Percentiles rank a stretch among this genome's conserved stretches.
Conservation (phyloP, 768 basidiomycete genomes). For the Suillus luteus region DNA sequence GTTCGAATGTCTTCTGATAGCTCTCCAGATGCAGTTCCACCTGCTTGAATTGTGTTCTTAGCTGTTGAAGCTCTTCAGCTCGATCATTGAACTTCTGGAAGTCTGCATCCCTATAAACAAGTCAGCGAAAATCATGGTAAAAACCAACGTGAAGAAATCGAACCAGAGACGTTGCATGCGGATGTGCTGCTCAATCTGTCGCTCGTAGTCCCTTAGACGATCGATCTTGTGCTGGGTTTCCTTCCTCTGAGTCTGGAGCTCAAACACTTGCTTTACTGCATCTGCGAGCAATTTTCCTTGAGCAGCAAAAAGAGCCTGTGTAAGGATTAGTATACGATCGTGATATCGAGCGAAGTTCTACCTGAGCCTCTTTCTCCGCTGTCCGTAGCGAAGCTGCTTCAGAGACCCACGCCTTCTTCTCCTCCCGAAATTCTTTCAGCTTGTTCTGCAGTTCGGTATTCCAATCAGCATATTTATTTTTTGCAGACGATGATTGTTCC, state of each 20-base stretch:
- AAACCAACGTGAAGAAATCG: conserved; percentile 9
- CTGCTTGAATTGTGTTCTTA: conserved; percentile 62
- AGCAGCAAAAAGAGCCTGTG: conserved; percentile 63
- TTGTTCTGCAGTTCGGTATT: conserved; percentile 80
- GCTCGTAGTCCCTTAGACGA: conserved; percentile 81
- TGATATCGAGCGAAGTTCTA: conserved; percentile 23
- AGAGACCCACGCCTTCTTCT: conserved; percentile 74
- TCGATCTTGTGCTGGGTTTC: conserved; percentile 82
- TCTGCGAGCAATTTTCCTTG: conserved; percentile 70
- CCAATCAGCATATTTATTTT: conserved; percentile 83
- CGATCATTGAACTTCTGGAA: conserved; percentile 70
- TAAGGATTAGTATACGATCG: conserved; percentile 8
- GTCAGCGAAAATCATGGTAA: conserved; percentile 14
- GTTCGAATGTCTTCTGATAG: conserved; percentile 52
- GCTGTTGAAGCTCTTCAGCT: conserved; percentile 54
- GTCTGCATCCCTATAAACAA: conserved; percentile 63
- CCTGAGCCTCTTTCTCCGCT: conserved; percentile 71
- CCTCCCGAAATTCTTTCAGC: conserved; percentile 71
- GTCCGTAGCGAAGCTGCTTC: conserved; percentile 71
- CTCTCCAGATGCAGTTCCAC: conserved; percentile 66
- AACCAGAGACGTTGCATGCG: conserved; percentile 81
- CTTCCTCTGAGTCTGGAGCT: conserved; percentile 72
- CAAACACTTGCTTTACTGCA: conserved; percentile 69
- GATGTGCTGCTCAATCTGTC: conserved; percentile 80
- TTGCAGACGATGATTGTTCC: conserved; percentile 68